Evolutionary conservation across 306 rosid genomes (phyloP).

Genomic region (Cucurbita moschata): DNA sequence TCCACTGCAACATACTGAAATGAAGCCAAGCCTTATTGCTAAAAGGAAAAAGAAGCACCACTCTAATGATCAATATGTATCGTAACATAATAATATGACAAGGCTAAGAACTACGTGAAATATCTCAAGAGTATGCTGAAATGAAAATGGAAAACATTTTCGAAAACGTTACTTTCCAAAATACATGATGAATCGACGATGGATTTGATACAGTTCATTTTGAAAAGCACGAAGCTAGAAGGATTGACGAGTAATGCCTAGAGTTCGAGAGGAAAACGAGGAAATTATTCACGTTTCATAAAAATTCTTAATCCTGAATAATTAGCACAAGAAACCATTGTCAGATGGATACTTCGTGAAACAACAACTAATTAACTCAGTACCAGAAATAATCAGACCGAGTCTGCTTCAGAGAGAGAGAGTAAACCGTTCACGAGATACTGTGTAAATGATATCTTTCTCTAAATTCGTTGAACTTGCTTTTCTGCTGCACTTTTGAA

Average conservation of each 20-base stretch:
- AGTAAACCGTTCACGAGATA: neutral
- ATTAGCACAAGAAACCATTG: neutral
- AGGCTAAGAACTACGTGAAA: neutral
- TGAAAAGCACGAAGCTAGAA: neutral
- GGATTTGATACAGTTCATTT: neutral
- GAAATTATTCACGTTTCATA: neutral
- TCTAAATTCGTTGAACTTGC: neutral
- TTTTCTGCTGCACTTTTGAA: neutral
- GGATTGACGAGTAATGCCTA: neutral
- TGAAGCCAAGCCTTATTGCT: neutral
- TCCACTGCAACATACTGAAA: slow-evolving; percentile 82
- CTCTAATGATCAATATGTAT: too few relatives aligned
- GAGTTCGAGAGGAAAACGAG: neutral
- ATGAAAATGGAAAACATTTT: neutral
- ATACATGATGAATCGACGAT: neutral
- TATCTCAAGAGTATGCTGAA: neutral
- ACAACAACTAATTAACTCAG: too few relatives aligned
- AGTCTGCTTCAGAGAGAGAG: too few relatives aligned
- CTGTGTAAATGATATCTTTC: neutral
- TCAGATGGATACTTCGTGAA: too few relatives aligned
- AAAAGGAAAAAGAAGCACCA: neutral
- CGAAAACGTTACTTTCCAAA: neutral
- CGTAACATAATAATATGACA: neutral
- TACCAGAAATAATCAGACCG: too few relatives aligned
- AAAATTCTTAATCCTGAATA: neutral